Evolutionary conservation across 192 early-diverging fungal species (phyloP), one percentile per base, ranked within the genome.

Genomic region (Phycomyces nitens): DNA sequence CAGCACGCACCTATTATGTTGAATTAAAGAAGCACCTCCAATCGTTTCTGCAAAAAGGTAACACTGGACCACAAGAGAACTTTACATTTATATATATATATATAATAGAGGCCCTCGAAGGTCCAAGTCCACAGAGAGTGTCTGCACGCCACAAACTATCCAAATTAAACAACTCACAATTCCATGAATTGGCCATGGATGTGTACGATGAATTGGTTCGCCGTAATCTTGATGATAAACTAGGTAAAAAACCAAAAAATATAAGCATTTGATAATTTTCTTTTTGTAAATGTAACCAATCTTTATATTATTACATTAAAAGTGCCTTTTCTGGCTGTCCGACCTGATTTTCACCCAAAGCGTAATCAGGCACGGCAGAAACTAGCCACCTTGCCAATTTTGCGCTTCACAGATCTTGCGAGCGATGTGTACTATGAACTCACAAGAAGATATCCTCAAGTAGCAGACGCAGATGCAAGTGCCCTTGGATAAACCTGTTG

Each of bases 331-430:
- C 80, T 96, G 50, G 80, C 86, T 10, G 88, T 92, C 24, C 80
- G 88, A 16, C 86, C 92, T 64, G 90, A 93, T 61, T 96, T 91
- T 67, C 95, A 97, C 72, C 92, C 90, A 14, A 94, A 96, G 73
- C 89, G 96, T 56, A 98, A 98, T 80, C 94, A 95, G 68, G 95
- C 94, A 15, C 83, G 96, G 22, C 92, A 92, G 69, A 98, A 98
- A 73, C 83, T 98, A 8, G 90, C 94, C 18, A 94, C 94, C 12
- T 81, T 98, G 10, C 89, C 92, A 6, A 82, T 75, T 56, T 67
- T 79, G 58, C 87, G 94, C 63, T 98, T 97, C 83, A 89, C 92
- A 58, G 94, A 97, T 70, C 80, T 98, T 44, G 94, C 92, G 3
- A 86, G 85, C 70, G 96, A 96, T 74, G 92, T 96, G 21, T 92